Conservation (phyloP, 2,329 filamentous ascomycete species). For the Colletotrichum coccodes region DNA sequence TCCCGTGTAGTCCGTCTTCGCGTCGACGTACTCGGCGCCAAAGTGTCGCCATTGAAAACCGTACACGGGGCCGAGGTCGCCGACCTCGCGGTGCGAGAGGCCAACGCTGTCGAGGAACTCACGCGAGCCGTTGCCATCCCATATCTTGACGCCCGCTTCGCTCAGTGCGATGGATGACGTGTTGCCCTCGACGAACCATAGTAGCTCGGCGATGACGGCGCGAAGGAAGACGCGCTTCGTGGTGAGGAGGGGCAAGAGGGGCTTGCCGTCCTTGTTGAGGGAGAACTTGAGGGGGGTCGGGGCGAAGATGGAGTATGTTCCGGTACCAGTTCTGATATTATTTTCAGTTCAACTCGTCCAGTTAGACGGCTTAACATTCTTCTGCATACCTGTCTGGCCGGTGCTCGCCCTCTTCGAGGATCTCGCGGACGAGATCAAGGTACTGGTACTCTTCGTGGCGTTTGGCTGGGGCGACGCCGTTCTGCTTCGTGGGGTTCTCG, state of each 20-base stretch:
- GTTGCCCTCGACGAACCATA: conserved; percentile 92
- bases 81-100: conserved; percentile 81
- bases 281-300: conserved; percentile 88
- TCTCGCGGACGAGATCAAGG: conserved; percentile 86
- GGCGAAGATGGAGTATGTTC: conserved; percentile 89
- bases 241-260: conserved; percentile 90
- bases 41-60: conserved; percentile 99
- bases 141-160: conserved; percentile 90
- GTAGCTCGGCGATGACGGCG: conserved; percentile 89
- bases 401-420: conserved; percentile 84
- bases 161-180: conserved; percentile 84
- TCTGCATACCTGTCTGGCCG: conserved; percentile 79
- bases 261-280: conserved; percentile 70
- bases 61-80: conserved; percentile 95
- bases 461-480: conserved; percentile 17
- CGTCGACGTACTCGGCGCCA: conserved; percentile 87
- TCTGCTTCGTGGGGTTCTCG: conserved; percentile 20
- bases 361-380: neutral
- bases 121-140: conserved; percentile 96
- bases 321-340: conserved; percentile 81
- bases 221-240: conserved; percentile 96
- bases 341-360: conserved; percentile 3
- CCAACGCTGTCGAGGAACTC: conserved; percentile 89
- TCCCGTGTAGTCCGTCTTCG: conserved; percentile 83
- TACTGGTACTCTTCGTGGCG: conserved; percentile 93